Base-by-base conservation (phyloP, 306 rosid species). In the Rosa multiflora region DNA sequence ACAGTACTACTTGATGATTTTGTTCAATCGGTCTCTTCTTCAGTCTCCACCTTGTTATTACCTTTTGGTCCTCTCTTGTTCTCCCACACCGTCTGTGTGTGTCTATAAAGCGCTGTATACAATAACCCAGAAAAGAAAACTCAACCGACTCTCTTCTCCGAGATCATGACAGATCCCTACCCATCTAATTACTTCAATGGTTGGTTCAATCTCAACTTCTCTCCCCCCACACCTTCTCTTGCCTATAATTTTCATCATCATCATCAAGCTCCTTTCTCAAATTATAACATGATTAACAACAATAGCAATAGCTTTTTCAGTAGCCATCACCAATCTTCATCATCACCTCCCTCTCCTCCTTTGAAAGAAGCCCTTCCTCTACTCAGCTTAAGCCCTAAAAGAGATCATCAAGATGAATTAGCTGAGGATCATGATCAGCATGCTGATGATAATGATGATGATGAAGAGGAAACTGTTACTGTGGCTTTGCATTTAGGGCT, bases 401-500 rank as follows among this genome's bases (percentile, higher is more conserved):
- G 84, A 86, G 66, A 49, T 21, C 67, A 64, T 7, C 76, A 37
- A 8, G 8, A 62, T 43, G 87, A 91, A 79, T 72, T 86, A 11
- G 44, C 37, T 81, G 78, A 56, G 73, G 78, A 79, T 70, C 37
- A 74, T 59, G 75, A 29, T 82, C 68, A 76, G 18, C 75, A 82
- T 83, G 82, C 85, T 83, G 77, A 84, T 75, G 37, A 61, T 47
- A 62, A 68, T 77, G 85, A 84, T 83, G 73, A 82, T 64, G 42
- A 72, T 37, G 76, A 58, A 67, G 61, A 89, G 21, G 77, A 73
- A 17, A 66, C 79, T 82, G 92, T 88, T 1, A 86, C 93, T 12
- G 93, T 93, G 53, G 97, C 97, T 85, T 88, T 94, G 67, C 96
- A 92, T 88, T 79, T 94, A 85, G 98, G 98, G 88, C 93, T 89